These are phyloP conservation scores for Ophiostoma sp. DNA, from an alignment of 2,329 filamentous ascomycete species.

Conservation along the genomic window DNA sequence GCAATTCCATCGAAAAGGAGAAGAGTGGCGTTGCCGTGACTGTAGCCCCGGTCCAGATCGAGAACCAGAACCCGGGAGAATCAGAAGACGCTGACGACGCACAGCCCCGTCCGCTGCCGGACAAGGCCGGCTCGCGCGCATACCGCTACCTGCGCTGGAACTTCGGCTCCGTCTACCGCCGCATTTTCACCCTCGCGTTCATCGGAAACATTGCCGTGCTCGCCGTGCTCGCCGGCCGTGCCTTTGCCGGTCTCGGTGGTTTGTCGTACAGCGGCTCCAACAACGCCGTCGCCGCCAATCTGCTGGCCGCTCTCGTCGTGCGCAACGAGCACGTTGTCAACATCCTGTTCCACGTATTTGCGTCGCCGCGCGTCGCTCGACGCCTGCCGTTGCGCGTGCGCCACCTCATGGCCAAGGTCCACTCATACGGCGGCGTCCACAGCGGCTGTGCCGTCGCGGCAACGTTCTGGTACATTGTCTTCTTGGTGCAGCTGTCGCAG, in stretches of 20 bases:
- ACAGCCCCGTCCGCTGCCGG: not conserved
- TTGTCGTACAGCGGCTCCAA: conserved; percentile 27
- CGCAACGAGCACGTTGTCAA: conserved; percentile 52
- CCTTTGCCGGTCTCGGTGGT: conserved; percentile 9
- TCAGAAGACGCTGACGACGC: not conserved
- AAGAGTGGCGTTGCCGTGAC: conserved; percentile 2
- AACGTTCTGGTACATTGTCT: conserved; percentile 42
- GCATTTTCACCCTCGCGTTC: conserved; percentile 40
- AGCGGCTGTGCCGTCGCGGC: conserved; percentile 47
- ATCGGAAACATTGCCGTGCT: conserved; percentile 34
- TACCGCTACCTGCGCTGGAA: conserved; percentile 29
- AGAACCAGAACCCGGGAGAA: not conserved
- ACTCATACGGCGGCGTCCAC: conserved; percentile 50
- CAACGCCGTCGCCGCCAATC: conserved; percentile 36
- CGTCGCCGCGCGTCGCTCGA: conserved; percentile 26
- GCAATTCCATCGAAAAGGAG: not conserved
- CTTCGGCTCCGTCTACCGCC: conserved; percentile 36
- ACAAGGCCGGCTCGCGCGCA: conserved; percentile 7
- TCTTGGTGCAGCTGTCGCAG: conserved; percentile 35
- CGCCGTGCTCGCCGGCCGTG: conserved; percentile 22
- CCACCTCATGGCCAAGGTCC: conserved; percentile 45
- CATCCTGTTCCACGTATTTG: conserved; percentile 41
- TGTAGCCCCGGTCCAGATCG: not conserved
- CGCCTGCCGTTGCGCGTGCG: conserved; percentile 40
- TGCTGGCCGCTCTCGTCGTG: conserved; percentile 43